Conservation (phyloP, 2,329 filamentous ascomycete species). For the Pseudogymnoascus sp. region DNA sequence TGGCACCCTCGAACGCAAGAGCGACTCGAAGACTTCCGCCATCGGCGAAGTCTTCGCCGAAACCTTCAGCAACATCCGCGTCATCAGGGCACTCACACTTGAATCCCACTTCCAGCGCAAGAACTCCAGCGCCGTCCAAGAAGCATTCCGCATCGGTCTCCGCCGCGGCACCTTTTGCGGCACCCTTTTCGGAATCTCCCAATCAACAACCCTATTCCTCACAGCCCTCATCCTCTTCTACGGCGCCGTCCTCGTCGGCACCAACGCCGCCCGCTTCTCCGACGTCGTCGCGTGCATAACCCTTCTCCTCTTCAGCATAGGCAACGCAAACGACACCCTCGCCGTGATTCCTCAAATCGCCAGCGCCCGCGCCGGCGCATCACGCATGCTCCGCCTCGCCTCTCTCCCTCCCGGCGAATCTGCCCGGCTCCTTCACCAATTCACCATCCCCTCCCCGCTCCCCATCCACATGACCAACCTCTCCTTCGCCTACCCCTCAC, state of each 20-base stretch:
- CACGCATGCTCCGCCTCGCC: slow-evolving; percentile 62
- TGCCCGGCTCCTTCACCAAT: neutral
- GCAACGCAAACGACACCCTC: slow-evolving; percentile 61
- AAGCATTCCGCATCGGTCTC: slow-evolving; percentile 52
- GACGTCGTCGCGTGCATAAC: slow-evolving; percentile 68
- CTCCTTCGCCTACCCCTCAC: slow-evolving; percentile 62
- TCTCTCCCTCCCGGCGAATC: slow-evolving; percentile 39
- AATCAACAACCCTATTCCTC: slow-evolving; percentile 62
- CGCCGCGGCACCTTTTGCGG: slow-evolving; percentile 60
- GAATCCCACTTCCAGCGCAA: slow-evolving; percentile 63
- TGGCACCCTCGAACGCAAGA: slow-evolving; percentile 62
- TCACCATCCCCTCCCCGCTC: neutral
- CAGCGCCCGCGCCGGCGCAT: slow-evolving; percentile 62
- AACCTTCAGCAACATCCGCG: slow-evolving; percentile 68
- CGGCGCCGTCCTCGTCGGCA: slow-evolving; percentile 55
- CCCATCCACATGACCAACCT: slow-evolving; percentile 19
- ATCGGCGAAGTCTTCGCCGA: slow-evolving; percentile 61
- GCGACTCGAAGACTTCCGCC: slow-evolving; percentile 53
- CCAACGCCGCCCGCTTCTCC: slow-evolving; percentile 41
- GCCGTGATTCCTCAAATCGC: slow-evolving; percentile 74
- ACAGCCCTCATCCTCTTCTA: slow-evolving; percentile 80
- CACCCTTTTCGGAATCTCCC: slow-evolving; percentile 67
- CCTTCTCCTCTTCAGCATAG: slow-evolving; percentile 74
- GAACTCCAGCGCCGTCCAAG: slow-evolving; percentile 43
- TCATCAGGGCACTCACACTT: slow-evolving; percentile 66